Conservation (phyloP, 2,329 filamentous ascomycete genomes). For the Aphanocladium album region DNA sequence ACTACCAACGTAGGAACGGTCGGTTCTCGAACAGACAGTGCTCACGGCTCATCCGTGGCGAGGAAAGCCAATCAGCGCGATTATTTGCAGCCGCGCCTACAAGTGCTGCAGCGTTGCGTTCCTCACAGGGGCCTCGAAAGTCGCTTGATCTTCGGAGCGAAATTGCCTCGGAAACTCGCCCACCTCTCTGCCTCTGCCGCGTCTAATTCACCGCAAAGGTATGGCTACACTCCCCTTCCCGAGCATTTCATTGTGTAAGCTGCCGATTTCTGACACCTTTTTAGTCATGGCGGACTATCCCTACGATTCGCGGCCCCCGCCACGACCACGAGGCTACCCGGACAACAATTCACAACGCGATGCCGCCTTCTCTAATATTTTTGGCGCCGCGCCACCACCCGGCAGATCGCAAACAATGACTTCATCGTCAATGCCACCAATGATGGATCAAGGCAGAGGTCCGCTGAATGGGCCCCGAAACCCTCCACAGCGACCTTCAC, state of each 20-base stretch:
- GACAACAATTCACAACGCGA: slow-evolving; percentile 69
- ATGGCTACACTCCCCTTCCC: background rate
- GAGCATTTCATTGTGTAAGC: background rate
- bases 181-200: background rate
- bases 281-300: slow-evolving; percentile 54
- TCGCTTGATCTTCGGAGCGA: background rate
- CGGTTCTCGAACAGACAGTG: background rate
- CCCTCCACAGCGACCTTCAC: slow-evolving; percentile 49
- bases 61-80: background rate
- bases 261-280: background rate
- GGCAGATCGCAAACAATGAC: slow-evolving; percentile 96
- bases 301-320: slow-evolving; percentile 44
- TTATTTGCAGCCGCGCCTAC: background rate
- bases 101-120: too few relatives aligned
- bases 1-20: background rate
- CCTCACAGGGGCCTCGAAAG: background rate
- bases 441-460: slow-evolving; percentile 50
- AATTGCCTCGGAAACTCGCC: slow-evolving; percentile 3
- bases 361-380: slow-evolving; percentile 94
- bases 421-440: slow-evolving; percentile 57
- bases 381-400: slow-evolving; percentile 77
- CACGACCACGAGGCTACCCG: slow-evolving; percentile 44
- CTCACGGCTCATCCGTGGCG: background rate
- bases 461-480: slow-evolving; percentile 52
- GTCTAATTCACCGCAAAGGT: background rate